A percentile compares a stretch with the other conserved stretches of the same genome.
Evolutionary conservation across 192 early-diverging fungal genomes (phyloP).

Genomic region (Diversispora eburnea): DNA sequence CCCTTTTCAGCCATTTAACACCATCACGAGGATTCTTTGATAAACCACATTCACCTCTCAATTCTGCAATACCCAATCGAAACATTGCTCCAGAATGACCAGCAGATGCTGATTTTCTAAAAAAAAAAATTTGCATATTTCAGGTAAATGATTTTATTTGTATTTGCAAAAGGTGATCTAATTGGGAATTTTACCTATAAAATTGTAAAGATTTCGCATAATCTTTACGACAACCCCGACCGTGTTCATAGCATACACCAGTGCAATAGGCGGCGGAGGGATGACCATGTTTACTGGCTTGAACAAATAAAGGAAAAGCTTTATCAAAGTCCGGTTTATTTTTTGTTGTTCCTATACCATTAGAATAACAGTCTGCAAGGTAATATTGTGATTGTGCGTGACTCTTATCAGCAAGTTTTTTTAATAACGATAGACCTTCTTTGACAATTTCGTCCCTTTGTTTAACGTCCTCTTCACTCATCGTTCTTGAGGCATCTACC

Average conservation of each 20-base stretch:
- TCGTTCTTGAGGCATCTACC: constrained; percentile 51
- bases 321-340: constrained; percentile 67
- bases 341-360: constrained; percentile 59
- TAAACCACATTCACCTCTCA: constrained; percentile 56
- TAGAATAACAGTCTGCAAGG: constrained; percentile 65
- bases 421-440: constrained; percentile 65
- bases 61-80: constrained; percentile 56
- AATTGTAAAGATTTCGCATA: constrained; percentile 61
- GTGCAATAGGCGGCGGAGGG: constrained; percentile 63
- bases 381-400: constrained; percentile 69
- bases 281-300: constrained; percentile 67
- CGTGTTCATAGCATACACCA: constrained; percentile 63
- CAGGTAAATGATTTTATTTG: background rate
- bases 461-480: constrained; percentile 44
- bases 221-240: constrained; percentile 58
- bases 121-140: background rate
- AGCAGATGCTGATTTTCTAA: constrained; percentile 61
- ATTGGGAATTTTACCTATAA: constrained; percentile 51
- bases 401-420: constrained; percentile 53
- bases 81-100: constrained; percentile 68
- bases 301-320: constrained; percentile 61
- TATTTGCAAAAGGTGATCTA: background rate
- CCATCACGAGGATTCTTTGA: constrained; percentile 54
- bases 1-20: constrained; percentile 58
- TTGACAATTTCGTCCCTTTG: constrained; percentile 52